Base-by-base conservation (phyloP, 2,329 filamentous ascomycete genomes). In the Cercospora sp. region DNA sequence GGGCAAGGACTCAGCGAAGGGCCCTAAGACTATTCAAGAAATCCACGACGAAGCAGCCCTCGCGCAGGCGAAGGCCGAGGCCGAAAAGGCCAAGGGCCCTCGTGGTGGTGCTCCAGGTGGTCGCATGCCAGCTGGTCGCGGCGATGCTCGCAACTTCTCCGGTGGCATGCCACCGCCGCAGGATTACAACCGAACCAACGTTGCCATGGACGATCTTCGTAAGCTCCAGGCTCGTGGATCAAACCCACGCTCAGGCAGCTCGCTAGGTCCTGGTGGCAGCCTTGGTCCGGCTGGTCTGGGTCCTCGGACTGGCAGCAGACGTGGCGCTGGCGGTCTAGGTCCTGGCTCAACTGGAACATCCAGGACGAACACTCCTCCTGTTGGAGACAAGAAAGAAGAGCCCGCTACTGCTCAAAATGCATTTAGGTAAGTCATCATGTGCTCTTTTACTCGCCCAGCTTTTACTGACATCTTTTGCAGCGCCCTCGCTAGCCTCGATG, bases 1-100 rank as follows among this genome's bases (percentile, higher is more conserved):
- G 69, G 93, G 92, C 66, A 97, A 97, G 85, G 93, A 97, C 79
- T 93, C 97, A 78, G 91, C 94, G 82, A 98, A 98, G 85, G 95
- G 95, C 43, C 95, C 95, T 68, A 97, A 97, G 89, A 99, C 95
- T 8, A 91, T 99, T 63, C 89, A 93, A 3, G 92, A 98, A 82
- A 92, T 99, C 73, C 92, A 93, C 79, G 90, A 90, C 68, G 91
- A 93, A 82, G 93, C 93, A 72, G 86, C 88, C 63, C 90, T 90
- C 70, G 91, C 91, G 55, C 89, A 91, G 73, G 94, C 94, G 81
- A 92, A 93, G 69, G 90, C 90, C 65, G 81, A 85, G 76, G 86
- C 88, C 77, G 84, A 85, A 69, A 78, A 82, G 55, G 83, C 85
- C 61, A 83, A 83, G 66, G 88, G 82, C 79, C 87, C 88, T 77